Conservation (phyloP, 2,329 filamentous ascomycete genomes). For the Drechslerella dactyloides region DNA sequence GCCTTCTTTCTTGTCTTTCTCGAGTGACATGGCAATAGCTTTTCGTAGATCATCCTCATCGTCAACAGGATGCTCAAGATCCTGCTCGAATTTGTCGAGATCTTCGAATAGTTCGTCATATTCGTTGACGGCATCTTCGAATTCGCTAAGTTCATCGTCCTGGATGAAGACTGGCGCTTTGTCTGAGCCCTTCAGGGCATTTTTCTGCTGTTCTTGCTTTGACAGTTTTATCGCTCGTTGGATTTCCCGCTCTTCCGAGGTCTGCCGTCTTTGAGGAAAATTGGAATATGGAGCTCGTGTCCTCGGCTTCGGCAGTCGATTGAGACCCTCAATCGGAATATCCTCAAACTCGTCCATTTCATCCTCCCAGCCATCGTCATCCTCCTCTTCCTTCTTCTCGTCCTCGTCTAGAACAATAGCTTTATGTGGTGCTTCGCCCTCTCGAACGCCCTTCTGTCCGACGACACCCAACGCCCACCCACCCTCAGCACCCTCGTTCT, state of each 20-base stretch:
- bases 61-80: constrained; percentile 65
- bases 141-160: constrained; percentile 53
- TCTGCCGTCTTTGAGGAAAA: constrained; percentile 49
- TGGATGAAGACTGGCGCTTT: constrained; percentile 37
- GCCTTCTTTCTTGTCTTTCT: constrained; percentile 65
- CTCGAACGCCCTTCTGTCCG: constrained; percentile 75
- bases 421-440: constrained; percentile 70
- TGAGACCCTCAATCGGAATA: constrained; percentile 87
- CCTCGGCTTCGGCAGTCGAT: constrained; percentile 73
- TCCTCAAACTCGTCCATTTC: constrained; percentile 88
- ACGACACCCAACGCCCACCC: constrained; percentile 97
- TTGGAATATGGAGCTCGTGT: constrained; percentile 53
- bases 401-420: constrained; percentile 87
- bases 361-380: constrained; percentile 69
- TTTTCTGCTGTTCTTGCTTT: constrained; percentile 51
- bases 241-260: constrained; percentile 60
- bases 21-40: constrained; percentile 62
- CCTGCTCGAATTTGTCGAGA: constrained; percentile 77
- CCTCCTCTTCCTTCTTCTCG: constrained; percentile 63
- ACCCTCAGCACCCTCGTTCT: constrained; percentile 91
- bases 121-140: constrained; percentile 59
- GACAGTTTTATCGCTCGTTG: constrained; percentile 67
- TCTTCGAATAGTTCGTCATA: constrained; percentile 72
- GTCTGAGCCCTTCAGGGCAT: constrained; percentile 52
- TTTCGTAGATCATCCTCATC: constrained; percentile 63